Evolutionary conservation across 805 yeast species (phyloP).

Genomic region (Cyberlindnera samutprakarnensis): DNA sequence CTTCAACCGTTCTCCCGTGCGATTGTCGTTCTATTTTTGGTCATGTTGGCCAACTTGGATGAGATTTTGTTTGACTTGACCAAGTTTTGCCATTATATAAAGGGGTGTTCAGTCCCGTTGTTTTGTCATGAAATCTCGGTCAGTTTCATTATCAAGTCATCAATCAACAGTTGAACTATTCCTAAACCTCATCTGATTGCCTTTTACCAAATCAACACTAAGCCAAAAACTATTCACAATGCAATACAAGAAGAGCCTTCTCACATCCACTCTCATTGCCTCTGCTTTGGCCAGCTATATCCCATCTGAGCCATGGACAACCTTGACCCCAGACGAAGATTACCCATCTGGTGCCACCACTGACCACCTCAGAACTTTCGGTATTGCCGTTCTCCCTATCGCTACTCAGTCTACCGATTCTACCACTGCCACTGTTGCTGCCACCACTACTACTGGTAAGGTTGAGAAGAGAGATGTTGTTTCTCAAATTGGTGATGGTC

Average conservation of each 20-base stretch:
- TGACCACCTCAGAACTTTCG: constrained; percentile 31
- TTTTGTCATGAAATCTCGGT: not conserved
- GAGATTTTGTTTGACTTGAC: not conserved
- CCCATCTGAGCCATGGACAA: constrained; percentile 47
- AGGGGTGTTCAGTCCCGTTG: constrained; percentile 1
- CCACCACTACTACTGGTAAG: constrained; percentile 7
- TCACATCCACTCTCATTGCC: constrained; percentile 38
- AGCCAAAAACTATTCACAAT: constrained; percentile 19
- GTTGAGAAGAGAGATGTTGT: constrained; percentile 33
- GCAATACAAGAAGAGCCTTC: constrained; percentile 35
- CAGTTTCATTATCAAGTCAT: too few species aligned
- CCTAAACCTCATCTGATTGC: not conserved
- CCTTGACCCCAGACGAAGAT: constrained; percentile 33
- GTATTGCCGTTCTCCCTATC: constrained; percentile 35
- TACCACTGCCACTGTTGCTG: constrained; percentile 27
- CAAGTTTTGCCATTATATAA: constrained; percentile 1
- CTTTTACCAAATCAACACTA: not conserved
- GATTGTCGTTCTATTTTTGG: constrained; percentile 3
- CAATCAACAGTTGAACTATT: not conserved
- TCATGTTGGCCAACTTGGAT: not conserved
- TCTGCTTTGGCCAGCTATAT: constrained; percentile 53
- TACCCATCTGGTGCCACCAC: constrained; percentile 32
- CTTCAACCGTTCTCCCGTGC: not conserved
- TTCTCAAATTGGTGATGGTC: constrained; percentile 53
- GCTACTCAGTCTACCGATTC: too few species aligned